Base-by-base conservation (phyloP, 352 stramenopile genomes). In the Globisporangium camurandrum region DNA sequence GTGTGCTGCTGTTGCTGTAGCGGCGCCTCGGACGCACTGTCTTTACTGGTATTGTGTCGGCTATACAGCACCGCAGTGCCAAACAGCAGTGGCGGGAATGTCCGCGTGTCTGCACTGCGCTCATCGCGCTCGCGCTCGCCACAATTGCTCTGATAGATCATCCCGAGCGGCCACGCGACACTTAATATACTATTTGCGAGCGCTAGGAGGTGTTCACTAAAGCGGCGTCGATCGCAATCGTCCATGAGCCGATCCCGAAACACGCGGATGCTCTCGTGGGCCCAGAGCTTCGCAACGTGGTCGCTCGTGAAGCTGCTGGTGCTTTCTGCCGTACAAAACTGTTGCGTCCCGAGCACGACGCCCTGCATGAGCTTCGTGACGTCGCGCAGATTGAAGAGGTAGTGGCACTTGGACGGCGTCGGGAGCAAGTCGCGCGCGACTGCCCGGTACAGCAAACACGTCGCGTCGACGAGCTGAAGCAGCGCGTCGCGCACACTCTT, bases 241-340 rank as follows among this genome's bases (percentile, higher is more conserved):
- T 88, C 87, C 33, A 92, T 81, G 3, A 98, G 57, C 8, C 92
- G 88, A 55, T 98, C 92, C 17, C 93, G 86, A 48, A 98, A 98
- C 2, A 98, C 90, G 2, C 93, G 69, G 51, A 90, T 76, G 28
- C 62, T 78, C 54, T 98, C 93, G 49, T 98, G 89, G 20, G 86
- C 72, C 86, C 91, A 98, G 5, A 98, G 65, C 20, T 67, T 73
- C 0, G 67, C 48, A 3, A 96, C 65, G 0, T 65, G 69, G n/a
- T 87, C 78, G 1, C 56, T 36, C 4, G 60, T 64, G 33, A 75
- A 51, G 36, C 36, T 36, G 10, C 47, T 64, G 16, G 5, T 24
- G 51, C 64, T 42, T 5, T 1, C n/a, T 23, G 17, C 24, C 22
- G n/a, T 42, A 27, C 33, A 61, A 38, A 53, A 69, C 45, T 24